Percentiles rank a stretch among this genome's conserved stretches.
These are phyloP conservation scores for Sutorius eximius DNA, from an alignment of 1,284 basidiomycete species.

Conservation along the genomic window DNA sequence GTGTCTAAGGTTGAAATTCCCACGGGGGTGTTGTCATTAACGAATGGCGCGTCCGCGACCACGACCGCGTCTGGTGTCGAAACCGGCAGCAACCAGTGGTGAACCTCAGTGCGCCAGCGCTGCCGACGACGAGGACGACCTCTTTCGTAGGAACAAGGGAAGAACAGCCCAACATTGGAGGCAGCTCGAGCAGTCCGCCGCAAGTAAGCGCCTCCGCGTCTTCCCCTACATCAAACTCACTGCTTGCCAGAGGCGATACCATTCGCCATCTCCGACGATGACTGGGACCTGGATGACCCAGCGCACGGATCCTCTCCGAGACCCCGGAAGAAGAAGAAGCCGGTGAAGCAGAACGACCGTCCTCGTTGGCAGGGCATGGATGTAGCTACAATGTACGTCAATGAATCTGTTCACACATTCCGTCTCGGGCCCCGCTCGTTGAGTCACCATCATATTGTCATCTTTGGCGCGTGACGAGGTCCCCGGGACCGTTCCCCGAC, in stretches of 20 bases:
- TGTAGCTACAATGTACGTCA: slow-evolving; percentile 29
- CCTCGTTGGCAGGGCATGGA: slow-evolving; percentile 41
- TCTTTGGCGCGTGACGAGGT: slow-evolving; percentile 2
- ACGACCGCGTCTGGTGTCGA: slow-evolving; percentile 47
- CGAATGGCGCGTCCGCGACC: slow-evolving; percentile 47
- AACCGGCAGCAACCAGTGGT: slow-evolving; percentile 11
- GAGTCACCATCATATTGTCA: neutral
- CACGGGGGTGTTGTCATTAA: slow-evolving; percentile 39
- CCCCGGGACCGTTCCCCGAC: neutral
- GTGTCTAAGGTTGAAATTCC: slow-evolving; percentile 40
- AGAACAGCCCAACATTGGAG: slow-evolving; percentile 57
- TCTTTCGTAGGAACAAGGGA: slow-evolving; percentile 63
- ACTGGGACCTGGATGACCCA: slow-evolving; percentile 28
- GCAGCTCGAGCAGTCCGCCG: slow-evolving; percentile 51
- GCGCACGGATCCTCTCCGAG: slow-evolving; percentile 30
- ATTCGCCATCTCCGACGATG: slow-evolving; percentile 15
- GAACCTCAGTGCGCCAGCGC: slow-evolving; percentile 21
- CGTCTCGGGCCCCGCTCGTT: neutral
- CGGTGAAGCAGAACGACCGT: slow-evolving; percentile 29
- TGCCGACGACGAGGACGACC: slow-evolving; percentile 56
- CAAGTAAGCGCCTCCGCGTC: slow-evolving; percentile 40
- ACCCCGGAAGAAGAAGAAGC: slow-evolving; percentile 42
- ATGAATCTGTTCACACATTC: neutral
- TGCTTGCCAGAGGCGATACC: slow-evolving; percentile 24
- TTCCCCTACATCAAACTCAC: slow-evolving; percentile 12